Percentiles rank a stretch among this genome's conserved stretches.
phyloP scores from a whole-genome alignment of 2,329 filamentous ascomycete species.

The Beauveria rudraprayagi region DNA sequence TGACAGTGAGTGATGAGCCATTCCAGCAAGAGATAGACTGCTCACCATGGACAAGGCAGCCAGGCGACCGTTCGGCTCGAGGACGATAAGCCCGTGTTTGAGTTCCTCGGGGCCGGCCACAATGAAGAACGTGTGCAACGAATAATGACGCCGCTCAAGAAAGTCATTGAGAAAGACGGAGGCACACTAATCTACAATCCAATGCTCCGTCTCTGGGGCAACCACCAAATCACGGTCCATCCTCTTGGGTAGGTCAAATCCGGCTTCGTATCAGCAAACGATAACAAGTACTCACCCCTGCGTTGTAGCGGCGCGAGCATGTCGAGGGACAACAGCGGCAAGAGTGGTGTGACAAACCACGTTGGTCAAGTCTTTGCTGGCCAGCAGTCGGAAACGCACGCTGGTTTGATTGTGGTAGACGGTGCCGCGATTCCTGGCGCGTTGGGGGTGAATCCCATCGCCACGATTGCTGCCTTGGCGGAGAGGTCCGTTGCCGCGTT shows the following conservation, averaged over 20 bases:
- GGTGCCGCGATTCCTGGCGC: slow-evolving; percentile 53
- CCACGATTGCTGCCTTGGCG: slow-evolving; percentile 61
- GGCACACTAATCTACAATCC: slow-evolving; percentile 53
- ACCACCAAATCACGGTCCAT: slow-evolving; percentile 57
- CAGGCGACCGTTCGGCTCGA: slow-evolving; percentile 52
- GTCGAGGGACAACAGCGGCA: slow-evolving; percentile 48
- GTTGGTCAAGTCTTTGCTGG: slow-evolving; percentile 52
- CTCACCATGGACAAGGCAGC: slow-evolving; percentile 34
- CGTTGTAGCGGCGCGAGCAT: slow-evolving; percentile 50
- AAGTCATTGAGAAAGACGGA: slow-evolving; percentile 49
- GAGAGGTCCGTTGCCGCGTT: slow-evolving; percentile 53
- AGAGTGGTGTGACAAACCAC: slow-evolving; percentile 53
- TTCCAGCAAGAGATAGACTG: not conserved
- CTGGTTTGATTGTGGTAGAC: slow-evolving; percentile 54
- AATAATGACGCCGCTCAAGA: slow-evolving; percentile 43
- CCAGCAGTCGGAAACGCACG: slow-evolving; percentile 39
- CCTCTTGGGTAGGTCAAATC: slow-evolving; percentile 41
- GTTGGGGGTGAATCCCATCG: slow-evolving; percentile 58
- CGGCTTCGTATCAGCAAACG: not conserved
- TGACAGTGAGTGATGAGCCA: slow-evolving; percentile 36
- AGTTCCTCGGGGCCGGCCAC: slow-evolving; percentile 51
- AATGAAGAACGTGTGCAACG: slow-evolving; percentile 44
- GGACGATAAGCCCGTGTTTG: slow-evolving; percentile 50
- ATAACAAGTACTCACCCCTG: not conserved
- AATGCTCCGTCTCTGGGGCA: slow-evolving; percentile 45